Evolutionary conservation across 257 asterid species (phyloP).

Genomic region (Striga asiatica): DNA sequence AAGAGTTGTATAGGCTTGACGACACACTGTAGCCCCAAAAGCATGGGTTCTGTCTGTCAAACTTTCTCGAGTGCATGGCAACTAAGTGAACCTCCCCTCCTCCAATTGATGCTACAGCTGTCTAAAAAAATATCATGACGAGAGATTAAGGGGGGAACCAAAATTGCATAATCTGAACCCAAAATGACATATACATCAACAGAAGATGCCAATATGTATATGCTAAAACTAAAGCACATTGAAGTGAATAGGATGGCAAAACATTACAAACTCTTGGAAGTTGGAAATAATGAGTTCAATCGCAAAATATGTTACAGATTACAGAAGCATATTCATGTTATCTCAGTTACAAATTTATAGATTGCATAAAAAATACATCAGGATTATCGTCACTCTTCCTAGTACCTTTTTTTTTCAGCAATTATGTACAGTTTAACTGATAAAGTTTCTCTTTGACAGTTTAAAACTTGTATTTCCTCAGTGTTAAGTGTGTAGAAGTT

Average conservation of each 20-base stretch:
- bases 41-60: constrained; percentile 53
- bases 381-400: too few relatives aligned
- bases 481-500: background rate
- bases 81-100: constrained; percentile 80
- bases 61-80: constrained; percentile 80
- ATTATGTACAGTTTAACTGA: constrained; percentile 7
- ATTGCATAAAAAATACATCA: background rate
- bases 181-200: background rate
- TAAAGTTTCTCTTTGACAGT: background rate
- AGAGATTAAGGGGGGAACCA: constrained; percentile 2
- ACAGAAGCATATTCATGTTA: background rate
- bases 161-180: background rate
- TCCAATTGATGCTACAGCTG: constrained; percentile 71
- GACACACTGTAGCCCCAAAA: constrained; percentile 87
- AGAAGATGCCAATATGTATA: background rate
- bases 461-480: background rate
- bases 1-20: constrained; percentile 61
- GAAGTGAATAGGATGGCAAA: background rate
- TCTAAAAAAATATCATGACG: constrained; percentile 32
- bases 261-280: background rate
- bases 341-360: too few relatives aligned
- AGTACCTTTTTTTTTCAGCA: constrained; percentile 7
- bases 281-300: background rate
- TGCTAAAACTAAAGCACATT: background rate
- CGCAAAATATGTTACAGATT: background rate